Base-by-base conservation (phyloP, 2,329 filamentous ascomycete species). In the Calonectria pseudoreteaudii region DNA sequence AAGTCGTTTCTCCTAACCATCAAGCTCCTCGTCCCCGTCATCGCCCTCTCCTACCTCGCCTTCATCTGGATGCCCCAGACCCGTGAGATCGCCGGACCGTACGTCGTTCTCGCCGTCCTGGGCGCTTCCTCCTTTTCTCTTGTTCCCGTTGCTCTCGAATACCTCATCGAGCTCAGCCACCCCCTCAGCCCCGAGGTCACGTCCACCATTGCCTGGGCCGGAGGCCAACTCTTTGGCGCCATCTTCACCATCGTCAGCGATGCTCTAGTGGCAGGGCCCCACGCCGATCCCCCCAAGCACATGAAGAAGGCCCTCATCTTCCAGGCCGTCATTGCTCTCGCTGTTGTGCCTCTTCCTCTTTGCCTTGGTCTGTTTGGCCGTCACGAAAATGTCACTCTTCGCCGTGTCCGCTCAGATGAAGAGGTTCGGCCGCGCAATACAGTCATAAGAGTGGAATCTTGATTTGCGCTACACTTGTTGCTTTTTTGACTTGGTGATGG, bases 111-210 rank as follows among this genome's bases (percentile, higher is more conserved):
- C 76, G 91, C 93, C 3, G 75, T 97, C 20, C 88, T 98, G 4
- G 97, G 97, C 56, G 95, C 95, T 1, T 87, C 94, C 0, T 92
- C 90, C 13, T 98, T 98, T 85, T 90, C 90, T 26, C 86, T 98
- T 4, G 89, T 98, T 0, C 97, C 97, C 4, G 90, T 98, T 47
- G 94, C 92, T 8, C 90, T 98, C 65, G 97, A 99, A 85, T 95
- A 94, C 79, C 87, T 98, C 20, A 94, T 94, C 66, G 95, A 98
- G 83, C 90, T 98, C 73, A 95, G 94, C 7, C 94, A 97, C 81
- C 97, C 97, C 0, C 91, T 97, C 31, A 93, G 92, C 50, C 96
- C 97, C 0, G 96, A 98, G 85, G 90, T 98, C 56, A 94, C 94
- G 0, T 94, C 92, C 75, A 95, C 94, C 34, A 87, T 97, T 28